A percentile compares a stretch with the other conserved stretches of the same genome.
phyloP scores from a whole-genome alignment of 805 yeast genomes.

The Lipomyces yamadae region DNA sequence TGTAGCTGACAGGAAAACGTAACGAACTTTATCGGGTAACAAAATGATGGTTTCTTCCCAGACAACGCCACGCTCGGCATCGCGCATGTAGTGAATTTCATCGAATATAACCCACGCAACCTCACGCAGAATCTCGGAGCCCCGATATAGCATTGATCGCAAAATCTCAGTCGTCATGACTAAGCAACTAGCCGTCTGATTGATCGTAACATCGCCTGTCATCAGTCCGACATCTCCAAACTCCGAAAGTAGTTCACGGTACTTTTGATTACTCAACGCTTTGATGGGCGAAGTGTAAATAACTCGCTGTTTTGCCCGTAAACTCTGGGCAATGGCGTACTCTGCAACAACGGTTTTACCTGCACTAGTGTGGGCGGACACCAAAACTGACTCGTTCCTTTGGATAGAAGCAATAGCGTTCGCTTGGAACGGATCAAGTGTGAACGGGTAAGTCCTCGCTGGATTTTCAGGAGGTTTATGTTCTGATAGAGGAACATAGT shows the following conservation, averaged over 20 bases:
- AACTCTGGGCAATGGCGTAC: conserved; percentile 94
- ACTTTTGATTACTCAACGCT: conserved; percentile 92
- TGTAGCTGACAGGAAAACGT: conserved; percentile 61
- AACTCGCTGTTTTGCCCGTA: conserved; percentile 88
- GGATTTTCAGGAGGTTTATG: conserved; percentile 74
- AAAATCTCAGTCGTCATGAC: conserved; percentile 99
- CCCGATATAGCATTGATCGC: conserved; percentile 94
- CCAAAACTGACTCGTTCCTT: conserved; percentile 89
- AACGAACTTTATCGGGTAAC: conserved; percentile 93
- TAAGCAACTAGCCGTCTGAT: conserved; percentile 96
- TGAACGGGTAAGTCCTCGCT: conserved; percentile 91
- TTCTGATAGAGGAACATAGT: conserved; percentile 84
- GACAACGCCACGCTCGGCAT: conserved; percentile 96
- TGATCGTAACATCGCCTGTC: conserved; percentile 99
- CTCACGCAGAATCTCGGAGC: conserved; percentile 97
- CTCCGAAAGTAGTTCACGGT: conserved; percentile 87
- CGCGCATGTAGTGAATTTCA: conserved; percentile 98
- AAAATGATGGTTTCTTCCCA: conserved; percentile 99
- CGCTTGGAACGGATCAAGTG: conserved; percentile 96
- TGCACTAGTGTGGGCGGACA: conserved; percentile 97
- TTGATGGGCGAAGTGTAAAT: conserved; percentile 95
- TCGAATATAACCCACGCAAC: conserved; percentile 99
- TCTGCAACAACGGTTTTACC: conserved; percentile 98
- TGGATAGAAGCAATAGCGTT: conserved; percentile 96
- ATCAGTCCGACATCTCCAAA: conserved; percentile 97